Conservation (phyloP, 2,329 filamentous ascomycete species). For the Calcarisporium arbuscula region DNA sequence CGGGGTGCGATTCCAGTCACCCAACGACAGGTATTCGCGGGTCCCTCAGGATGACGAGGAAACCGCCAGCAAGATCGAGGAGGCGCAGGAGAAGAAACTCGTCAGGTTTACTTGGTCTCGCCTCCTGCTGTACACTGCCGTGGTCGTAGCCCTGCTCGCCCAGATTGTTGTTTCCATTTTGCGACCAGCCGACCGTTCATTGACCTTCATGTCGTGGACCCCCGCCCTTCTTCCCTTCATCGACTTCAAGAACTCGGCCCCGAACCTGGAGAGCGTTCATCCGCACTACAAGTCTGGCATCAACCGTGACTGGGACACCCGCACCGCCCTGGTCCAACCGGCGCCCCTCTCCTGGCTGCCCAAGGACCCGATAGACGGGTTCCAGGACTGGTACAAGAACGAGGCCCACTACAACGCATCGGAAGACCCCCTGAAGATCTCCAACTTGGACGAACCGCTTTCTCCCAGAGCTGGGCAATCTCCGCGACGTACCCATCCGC, state of each 20-base stretch:
- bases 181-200: constrained; percentile 18
- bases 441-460: constrained; percentile 30
- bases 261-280: constrained; percentile 7
- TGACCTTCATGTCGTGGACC: constrained; percentile 25
- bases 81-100: constrained; percentile 6
- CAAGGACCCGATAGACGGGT: constrained; percentile 13
- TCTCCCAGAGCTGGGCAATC: constrained; percentile 16
- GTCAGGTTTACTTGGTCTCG: background rate
- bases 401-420: constrained; percentile 26
- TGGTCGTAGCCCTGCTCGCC: constrained; percentile 7
- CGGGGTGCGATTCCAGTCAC: background rate
- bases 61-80: background rate
- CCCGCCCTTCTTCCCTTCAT: constrained; percentile 21
- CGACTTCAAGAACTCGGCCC: constrained; percentile 19
- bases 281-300: constrained; percentile 18
- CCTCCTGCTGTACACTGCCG: constrained; percentile 2
- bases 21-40: constrained; percentile 9
- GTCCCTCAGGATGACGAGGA: constrained; percentile 19
- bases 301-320: constrained; percentile 18
- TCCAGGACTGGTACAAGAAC: constrained; percentile 20
- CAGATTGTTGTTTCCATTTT: constrained; percentile 11
- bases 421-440: constrained; percentile 32
- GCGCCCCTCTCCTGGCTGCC: constrained; percentile 18
- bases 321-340: constrained; percentile 18
- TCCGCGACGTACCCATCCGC: constrained; percentile 28